Evolutionary conservation across 2,329 filamentous ascomycete species (phyloP).

Genomic region (Diatrype stigma): DNA sequence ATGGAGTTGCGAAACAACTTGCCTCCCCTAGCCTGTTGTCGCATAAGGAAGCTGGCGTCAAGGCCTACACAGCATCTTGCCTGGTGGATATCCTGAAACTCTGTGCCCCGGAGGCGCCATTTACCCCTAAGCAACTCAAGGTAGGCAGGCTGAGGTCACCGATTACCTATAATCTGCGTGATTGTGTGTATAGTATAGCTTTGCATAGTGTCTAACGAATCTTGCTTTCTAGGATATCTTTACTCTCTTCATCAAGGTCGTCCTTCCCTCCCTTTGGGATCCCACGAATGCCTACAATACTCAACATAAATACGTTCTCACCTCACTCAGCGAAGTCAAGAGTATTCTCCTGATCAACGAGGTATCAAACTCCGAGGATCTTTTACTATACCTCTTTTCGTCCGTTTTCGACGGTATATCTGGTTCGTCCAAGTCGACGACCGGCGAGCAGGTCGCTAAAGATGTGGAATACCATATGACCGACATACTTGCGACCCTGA

Average conservation of each 20-base stretch:
- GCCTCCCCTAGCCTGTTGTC: constrained; percentile 75
- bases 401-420: constrained; percentile 91
- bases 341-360: constrained; percentile 90
- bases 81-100: constrained; percentile 89
- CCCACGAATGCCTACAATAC: constrained; percentile 86
- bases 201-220: constrained; percentile 18
- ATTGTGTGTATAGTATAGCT: no score
- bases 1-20: constrained; percentile 78
- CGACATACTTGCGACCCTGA: constrained; percentile 74
- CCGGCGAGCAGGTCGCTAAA: constrained; percentile 80
- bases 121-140: constrained; percentile 85
- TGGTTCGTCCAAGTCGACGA: constrained; percentile 66
- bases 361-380: constrained; percentile 72
- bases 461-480: constrained; percentile 93
- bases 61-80: constrained; percentile 83
- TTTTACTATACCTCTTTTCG: constrained; percentile 79
- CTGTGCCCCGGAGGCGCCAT: constrained; percentile 92
- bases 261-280: constrained; percentile 80
- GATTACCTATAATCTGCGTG: neutral
- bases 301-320: constrained; percentile 87
- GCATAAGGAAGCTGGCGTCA: constrained; percentile 91
- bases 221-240: constrained; percentile 74
- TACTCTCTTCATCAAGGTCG: constrained; percentile 75
- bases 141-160: constrained; percentile 37
- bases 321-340: constrained; percentile 87